phyloP scores from a whole-genome alignment of 345 rosid species.

The Eucalyptus polyanthemos region DNA sequence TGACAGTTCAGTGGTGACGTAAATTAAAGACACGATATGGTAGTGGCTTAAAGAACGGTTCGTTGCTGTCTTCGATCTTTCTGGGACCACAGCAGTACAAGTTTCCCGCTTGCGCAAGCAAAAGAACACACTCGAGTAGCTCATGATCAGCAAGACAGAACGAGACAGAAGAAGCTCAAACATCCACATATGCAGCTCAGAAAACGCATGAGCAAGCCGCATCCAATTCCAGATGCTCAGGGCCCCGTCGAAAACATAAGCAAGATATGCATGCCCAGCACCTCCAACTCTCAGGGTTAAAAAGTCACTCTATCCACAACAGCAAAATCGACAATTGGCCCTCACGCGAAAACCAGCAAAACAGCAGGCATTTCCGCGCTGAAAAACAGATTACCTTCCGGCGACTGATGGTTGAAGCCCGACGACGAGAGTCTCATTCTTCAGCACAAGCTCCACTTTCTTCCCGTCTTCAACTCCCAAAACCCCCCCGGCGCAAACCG shows the following conservation, averaged over 20 bases:
- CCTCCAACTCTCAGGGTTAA: not conserved
- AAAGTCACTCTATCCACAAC: not conserved
- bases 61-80: not conserved
- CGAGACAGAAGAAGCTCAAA: not conserved
- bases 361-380: not conserved
- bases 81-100: not conserved
- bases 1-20: not conserved
- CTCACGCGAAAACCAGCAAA: not conserved
- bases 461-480: not conserved
- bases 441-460: not conserved
- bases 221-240: not conserved
- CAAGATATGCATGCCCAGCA: not conserved
- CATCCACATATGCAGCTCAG: not conserved
- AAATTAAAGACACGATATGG: not conserved
- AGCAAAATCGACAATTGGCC: not conserved
- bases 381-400: conserved; percentile 25
- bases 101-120: not conserved
- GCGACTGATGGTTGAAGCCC: conserved; percentile 38
- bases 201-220: not conserved
- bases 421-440: conserved; percentile 45
- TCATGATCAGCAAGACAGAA: not conserved
- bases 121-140: not conserved
- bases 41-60: not conserved
- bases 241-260: not conserved
- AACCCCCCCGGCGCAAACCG: not conserved